Evolutionary conservation across 2,329 filamentous ascomycete species (phyloP).

Genomic region (Microdochium bolleyi): DNA sequence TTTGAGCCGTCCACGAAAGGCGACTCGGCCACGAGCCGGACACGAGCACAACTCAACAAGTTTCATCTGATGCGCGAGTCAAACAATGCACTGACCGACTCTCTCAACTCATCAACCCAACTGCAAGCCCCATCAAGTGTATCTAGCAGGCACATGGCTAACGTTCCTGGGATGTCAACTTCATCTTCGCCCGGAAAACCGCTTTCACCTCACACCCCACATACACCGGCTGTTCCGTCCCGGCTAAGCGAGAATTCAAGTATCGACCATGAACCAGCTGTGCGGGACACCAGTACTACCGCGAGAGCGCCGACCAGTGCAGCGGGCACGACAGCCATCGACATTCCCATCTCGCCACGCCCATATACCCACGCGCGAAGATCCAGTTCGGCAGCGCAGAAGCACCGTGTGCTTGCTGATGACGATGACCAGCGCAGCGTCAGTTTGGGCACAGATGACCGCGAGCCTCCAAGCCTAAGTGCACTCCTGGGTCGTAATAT

Average conservation of each 20-base stretch:
- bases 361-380: slow-evolving; percentile 47
- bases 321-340: slow-evolving; percentile 57
- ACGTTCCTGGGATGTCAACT: slow-evolving; percentile 64
- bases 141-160: slow-evolving; percentile 51
- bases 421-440: slow-evolving; percentile 62
- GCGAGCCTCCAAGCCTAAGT: slow-evolving; percentile 58
- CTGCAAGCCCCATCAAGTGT: slow-evolving; percentile 77
- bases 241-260: slow-evolving; percentile 89
- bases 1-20: slow-evolving; percentile 62
- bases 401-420: slow-evolving; percentile 44
- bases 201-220: slow-evolving; percentile 81
- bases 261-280: slow-evolving; percentile 48
- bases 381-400: slow-evolving; percentile 63
- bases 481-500: slow-evolving; percentile 45
- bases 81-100: slow-evolving; percentile 82
- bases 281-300: slow-evolving; percentile 16
- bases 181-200: slow-evolving; percentile 88
- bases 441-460: slow-evolving; percentile 58
- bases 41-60: slow-evolving; percentile 71
- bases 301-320: slow-evolving; percentile 26
- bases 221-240: slow-evolving; percentile 89
- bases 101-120: slow-evolving; percentile 83
- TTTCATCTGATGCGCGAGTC: slow-evolving; percentile 88
- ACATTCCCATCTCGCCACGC: slow-evolving; percentile 65
- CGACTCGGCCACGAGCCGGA: slow-evolving; percentile 65